Conservation (phyloP, 345 rosid species). For the Abelmoschus esculentus region DNA sequence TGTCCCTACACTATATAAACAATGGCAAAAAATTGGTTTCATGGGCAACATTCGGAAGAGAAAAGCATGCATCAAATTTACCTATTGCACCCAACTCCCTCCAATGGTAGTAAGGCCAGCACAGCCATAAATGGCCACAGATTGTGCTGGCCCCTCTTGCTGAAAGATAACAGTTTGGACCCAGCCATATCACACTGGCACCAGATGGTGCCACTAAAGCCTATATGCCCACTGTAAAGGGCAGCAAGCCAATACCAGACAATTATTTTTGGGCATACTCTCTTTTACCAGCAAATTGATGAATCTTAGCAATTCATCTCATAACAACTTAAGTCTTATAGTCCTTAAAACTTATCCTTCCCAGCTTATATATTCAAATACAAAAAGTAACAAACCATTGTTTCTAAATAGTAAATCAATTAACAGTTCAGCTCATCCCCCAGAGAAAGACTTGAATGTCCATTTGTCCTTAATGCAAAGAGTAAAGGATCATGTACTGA, state of each 20-base stretch:
- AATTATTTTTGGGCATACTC: background rate
- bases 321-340: background rate
- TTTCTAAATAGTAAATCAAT: background rate
- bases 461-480: too few species aligned
- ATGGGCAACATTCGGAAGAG: too few species aligned
- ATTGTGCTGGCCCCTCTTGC: too few species aligned
- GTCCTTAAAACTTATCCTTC: background rate
- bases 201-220: too few species aligned
- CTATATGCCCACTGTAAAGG: background rate
- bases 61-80: too few species aligned
- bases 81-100: too few species aligned
- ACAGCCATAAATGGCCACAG: too few species aligned
- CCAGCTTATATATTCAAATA: background rate
- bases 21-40: too few species aligned
- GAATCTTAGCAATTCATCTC: background rate
- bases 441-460: background rate
- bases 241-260: background rate
- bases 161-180: too few species aligned
- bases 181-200: too few species aligned
- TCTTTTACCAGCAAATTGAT: background rate
- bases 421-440: background rate
- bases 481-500: background rate
- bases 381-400: background rate
- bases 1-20: too few species aligned
- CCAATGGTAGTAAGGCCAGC: too few species aligned